Evolutionary conservation across 768 basidiomycete genomes (phyloP).

Genomic region (Serendipita indica): DNA sequence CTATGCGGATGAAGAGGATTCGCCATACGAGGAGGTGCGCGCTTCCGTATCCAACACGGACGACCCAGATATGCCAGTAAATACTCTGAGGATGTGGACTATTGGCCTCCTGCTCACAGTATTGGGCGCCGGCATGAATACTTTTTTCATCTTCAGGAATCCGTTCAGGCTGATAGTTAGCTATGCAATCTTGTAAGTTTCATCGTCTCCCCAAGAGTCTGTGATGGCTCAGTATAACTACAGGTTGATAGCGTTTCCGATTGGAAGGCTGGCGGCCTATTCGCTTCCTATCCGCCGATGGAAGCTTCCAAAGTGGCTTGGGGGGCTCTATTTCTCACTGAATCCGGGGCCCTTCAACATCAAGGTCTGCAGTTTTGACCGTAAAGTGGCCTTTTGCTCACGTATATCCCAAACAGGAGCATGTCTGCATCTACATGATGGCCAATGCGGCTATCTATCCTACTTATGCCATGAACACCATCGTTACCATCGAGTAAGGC

Average conservation of each 20-base stretch:
- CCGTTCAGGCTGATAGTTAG: constrained; percentile 29
- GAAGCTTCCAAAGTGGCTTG: constrained; percentile 22
- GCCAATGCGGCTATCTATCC: constrained; percentile 25
- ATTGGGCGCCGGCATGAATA: constrained; percentile 38
- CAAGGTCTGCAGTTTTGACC: constrained; percentile 16
- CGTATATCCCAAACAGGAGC: constrained; percentile 21
- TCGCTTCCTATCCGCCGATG: constrained; percentile 23
- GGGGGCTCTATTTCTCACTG: constrained; percentile 24
- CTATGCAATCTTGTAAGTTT: constrained; percentile 26
- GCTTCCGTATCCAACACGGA: constrained; percentile 35
- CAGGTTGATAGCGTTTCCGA: constrained; percentile 29
- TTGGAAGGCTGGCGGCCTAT: constrained; percentile 29
- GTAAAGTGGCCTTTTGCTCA: not conserved
- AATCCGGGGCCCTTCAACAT: constrained; percentile 35
- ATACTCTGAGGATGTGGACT: constrained; percentile 29
- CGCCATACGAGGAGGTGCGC: constrained; percentile 33
- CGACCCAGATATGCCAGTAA: constrained; percentile 34
- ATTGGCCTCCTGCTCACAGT: constrained; percentile 30
- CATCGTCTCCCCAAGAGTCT: not conserved
- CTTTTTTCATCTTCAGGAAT: constrained; percentile 38
- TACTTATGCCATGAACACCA: constrained; percentile 27
- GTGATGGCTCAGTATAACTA: not conserved
- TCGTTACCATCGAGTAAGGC: constrained; percentile 24
- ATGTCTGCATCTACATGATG: constrained; percentile 28
- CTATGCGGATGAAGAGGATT: constrained; percentile 26